Conservation (phyloP, 768 basidiomycete genomes). For the Leccinum uliginosum region DNA sequence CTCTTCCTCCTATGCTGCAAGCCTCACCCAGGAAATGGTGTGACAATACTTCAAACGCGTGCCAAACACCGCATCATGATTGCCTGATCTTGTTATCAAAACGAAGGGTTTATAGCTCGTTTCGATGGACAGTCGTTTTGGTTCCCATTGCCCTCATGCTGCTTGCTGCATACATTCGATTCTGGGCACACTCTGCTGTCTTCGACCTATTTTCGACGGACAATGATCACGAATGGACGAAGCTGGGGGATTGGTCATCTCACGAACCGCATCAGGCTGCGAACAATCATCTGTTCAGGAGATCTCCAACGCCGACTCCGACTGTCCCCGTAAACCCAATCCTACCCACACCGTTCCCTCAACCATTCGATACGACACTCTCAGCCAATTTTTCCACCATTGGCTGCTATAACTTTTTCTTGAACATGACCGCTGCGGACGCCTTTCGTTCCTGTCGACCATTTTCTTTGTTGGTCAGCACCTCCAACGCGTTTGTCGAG, state of each 20-base stretch:
- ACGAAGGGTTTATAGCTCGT: slow-evolving; percentile 36
- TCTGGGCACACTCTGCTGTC: slow-evolving; percentile 42
- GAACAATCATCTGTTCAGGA: slow-evolving; percentile 7
- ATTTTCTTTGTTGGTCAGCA: slow-evolving; percentile 60
- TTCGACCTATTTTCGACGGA: slow-evolving; percentile 38
- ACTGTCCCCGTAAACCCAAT: slow-evolving; percentile 34
- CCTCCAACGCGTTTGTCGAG: slow-evolving; percentile 49
- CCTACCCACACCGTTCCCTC: slow-evolving; percentile 75
- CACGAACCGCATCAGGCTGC: slow-evolving; percentile 39
- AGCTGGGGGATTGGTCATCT: slow-evolving; percentile 34
- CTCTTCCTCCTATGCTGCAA: slow-evolving; percentile 24
- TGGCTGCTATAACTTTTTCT: slow-evolving; percentile 66
- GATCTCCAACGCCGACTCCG: slow-evolving; percentile 17
- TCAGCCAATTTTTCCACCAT: slow-evolving; percentile 61
- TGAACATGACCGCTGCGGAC: slow-evolving; percentile 61
- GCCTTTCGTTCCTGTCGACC: slow-evolving; percentile 74
- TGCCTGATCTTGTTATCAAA: slow-evolving; percentile 17
- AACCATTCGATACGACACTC: slow-evolving; percentile 63
- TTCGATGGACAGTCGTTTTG: slow-evolving; percentile 48
- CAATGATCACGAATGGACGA: slow-evolving; percentile 23
- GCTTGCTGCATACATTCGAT: slow-evolving; percentile 51
- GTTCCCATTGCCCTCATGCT: slow-evolving; percentile 54
- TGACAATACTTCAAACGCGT: background rate
- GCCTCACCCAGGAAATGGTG: background rate
- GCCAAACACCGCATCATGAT: slow-evolving; percentile 2